A percentile compares a stretch with the other conserved stretches of the same genome.
Evolutionary conservation across 768 basidiomycete genomes (phyloP).

Genomic region (Mycena haematopus): DNA sequence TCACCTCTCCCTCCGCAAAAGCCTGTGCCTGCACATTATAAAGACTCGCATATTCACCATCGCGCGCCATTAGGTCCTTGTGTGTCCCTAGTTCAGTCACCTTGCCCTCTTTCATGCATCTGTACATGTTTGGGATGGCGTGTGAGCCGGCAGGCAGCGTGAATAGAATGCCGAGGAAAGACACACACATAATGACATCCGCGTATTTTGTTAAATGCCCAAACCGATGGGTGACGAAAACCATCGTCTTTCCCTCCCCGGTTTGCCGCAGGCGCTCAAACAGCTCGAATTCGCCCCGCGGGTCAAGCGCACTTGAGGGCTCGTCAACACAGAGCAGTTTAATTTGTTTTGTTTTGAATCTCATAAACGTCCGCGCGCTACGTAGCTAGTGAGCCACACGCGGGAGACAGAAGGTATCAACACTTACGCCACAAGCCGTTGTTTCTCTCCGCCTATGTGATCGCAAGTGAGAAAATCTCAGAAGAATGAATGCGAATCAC

Average conservation of each 20-base stretch:
- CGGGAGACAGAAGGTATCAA: not conserved
- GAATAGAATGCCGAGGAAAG: not conserved
- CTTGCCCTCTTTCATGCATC: slow-evolving; percentile 31
- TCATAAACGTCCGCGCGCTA: slow-evolving; percentile 31
- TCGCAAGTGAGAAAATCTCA: not conserved
- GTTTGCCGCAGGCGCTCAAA: slow-evolving; percentile 26
- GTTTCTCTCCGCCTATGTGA: slow-evolving; percentile 25
- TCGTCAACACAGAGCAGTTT: slow-evolving; percentile 31
- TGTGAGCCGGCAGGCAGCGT: not conserved
- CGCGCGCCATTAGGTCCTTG: slow-evolving; percentile 19
- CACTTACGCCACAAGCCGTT: slow-evolving; percentile 30
- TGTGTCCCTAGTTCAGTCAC: slow-evolving; percentile 25
- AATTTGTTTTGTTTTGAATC: slow-evolving; percentile 21
- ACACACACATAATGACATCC: slow-evolving; percentile 25
- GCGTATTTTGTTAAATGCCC: slow-evolving; percentile 30
- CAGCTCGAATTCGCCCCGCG: slow-evolving; percentile 26
- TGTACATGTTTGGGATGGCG: not conserved
- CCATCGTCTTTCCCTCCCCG: slow-evolving; percentile 27
- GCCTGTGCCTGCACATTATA: slow-evolving; percentile 40
- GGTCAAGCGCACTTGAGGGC: slow-evolving; percentile 29
- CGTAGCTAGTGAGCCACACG: not conserved
- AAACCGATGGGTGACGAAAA: slow-evolving; percentile 30
- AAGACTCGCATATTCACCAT: slow-evolving; percentile 28
- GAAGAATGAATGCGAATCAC: not conserved
- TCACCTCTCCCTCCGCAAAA: slow-evolving; percentile 27